Conservation (phyloP, 345 rosid genomes). For the Citrus glauca region DNA sequence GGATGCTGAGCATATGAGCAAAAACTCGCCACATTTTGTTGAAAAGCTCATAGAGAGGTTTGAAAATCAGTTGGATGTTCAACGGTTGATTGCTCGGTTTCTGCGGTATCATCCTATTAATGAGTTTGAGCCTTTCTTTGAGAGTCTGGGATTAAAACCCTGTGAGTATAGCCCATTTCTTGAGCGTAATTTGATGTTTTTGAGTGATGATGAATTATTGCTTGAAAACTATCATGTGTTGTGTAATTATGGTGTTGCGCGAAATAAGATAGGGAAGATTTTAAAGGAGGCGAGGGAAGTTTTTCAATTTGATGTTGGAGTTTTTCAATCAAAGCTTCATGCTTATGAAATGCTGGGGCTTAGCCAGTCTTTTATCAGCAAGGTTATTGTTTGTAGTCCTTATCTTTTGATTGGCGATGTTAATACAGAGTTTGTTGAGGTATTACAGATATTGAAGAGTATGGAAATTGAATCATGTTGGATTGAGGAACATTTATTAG, state of each 20-base stretch:
- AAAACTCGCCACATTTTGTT: conserved; percentile 55
- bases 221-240: conserved; percentile 63
- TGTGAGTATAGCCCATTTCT: conserved; percentile 42
- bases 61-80: conserved; percentile 30
- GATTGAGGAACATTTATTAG: conserved; percentile 46
- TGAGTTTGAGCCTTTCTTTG: conserved; percentile 86
- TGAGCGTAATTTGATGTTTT: conserved; percentile 41
- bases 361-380: conserved; percentile 31
- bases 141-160: conserved; percentile 68
- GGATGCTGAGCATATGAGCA: conserved; percentile 70
- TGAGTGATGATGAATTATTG: conserved; percentile 60
- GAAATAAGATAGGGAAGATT: conserved; percentile 57
- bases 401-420: conserved; percentile 49
- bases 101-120: conserved; percentile 75
- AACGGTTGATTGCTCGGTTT: conserved; percentile 39
- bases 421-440: conserved; percentile 43
- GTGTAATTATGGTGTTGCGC: conserved; percentile 58
- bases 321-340: conserved; percentile 44
- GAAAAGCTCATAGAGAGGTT: conserved; percentile 37
- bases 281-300: conserved; percentile 54
- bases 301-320: conserved; percentile 46
- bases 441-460: conserved; percentile 44
- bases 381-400: conserved; percentile 54
- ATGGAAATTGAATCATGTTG: conserved; percentile 39
- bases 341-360: conserved; percentile 67